Evolutionary conservation across 805 yeast species (phyloP), one percentile per base, ranked within the genome.

Genomic region (Clavispora santaluciae): DNA sequence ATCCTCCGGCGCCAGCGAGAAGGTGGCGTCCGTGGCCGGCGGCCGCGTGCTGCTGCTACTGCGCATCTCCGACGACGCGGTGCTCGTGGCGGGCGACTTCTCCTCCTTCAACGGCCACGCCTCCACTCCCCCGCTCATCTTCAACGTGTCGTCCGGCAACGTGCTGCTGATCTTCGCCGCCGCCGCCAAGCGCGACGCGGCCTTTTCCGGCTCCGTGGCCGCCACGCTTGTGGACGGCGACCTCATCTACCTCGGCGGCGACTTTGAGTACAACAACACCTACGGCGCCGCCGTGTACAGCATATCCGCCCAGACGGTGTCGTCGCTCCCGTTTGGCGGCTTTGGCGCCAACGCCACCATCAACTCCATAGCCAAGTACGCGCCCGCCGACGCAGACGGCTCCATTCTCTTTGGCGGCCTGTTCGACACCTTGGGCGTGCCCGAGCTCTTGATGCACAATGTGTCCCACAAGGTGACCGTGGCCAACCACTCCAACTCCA

Each of bases 221-320:
- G 57, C 68, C n/a, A 51, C 68, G 4, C 59, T 51, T 38, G 81
- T 60, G 2, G 70, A 67, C 34, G 58, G 63, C 24, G 61, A 73
- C 17, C 41, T 76, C 17, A 72, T 87, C 0, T 88, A 86, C 54
- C 73, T 86, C 36, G 99, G 97, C 8, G 99, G 99, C 16, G 72
- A 76, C 44, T 77, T 91, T 49, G 57, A 70, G 5, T 80, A 69
- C 56, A 68, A 76, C 41, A 59, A 64, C 35, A 68, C 80, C 6
- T 54, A 69, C 49, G 83, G 88, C 38, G 84, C 77, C 0, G 81
- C 85, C 8, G 62, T 79, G 4, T 91, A 86, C 72, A 73, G 86
- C 60, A 54, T 64, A 12, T 48, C 72, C 0, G 50, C 72, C 3
- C 51, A 68, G 16, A 23, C 60, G 2, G 61, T 86, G 29, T 38